Percentiles rank a stretch among this genome's conserved stretches.
Evolutionary conservation across 176 grass and related monocot species (phyloP).

Genomic region (Aegilops tauschii): DNA sequence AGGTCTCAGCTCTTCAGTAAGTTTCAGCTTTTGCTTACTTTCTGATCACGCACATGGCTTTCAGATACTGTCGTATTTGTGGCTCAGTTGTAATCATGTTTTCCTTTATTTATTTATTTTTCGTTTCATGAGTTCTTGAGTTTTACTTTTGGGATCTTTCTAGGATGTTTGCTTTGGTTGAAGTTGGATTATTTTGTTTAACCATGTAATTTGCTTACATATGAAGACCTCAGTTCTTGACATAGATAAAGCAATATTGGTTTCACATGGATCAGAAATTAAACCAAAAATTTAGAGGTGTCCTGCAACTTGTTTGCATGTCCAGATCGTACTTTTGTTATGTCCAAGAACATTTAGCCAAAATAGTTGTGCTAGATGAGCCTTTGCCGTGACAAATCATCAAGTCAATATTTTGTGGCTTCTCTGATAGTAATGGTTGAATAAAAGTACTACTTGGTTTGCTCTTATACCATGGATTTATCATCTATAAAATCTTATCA

Average conservation of each 20-base stretch:
- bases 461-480: not conserved
- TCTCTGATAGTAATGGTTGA: not conserved
- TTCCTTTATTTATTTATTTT: not conserved
- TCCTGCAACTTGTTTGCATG: not conserved
- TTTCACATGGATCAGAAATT: not conserved
- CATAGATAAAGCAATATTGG: not conserved
- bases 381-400: conserved; percentile 12
- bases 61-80: not conserved
- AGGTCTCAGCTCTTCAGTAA: conserved; percentile 10
- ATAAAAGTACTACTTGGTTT: not conserved
- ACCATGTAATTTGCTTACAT: not conserved
- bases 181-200: conserved; percentile 24
- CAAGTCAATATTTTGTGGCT: not conserved
- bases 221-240: conserved; percentile 7
- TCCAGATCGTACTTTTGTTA: not conserved
- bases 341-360: not conserved
- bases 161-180: not conserved
- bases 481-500: not conserved
- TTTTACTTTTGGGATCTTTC: conserved; percentile 13
- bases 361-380: conserved; percentile 10
- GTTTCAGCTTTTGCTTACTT: conserved; percentile 27
- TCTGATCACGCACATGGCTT: conserved; percentile 8
- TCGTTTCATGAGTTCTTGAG: conserved; percentile 8
- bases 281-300: not conserved
- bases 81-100: not conserved